phyloP scores from a whole-genome alignment of 257 asterid species.

The Solanum gracilifrons region DNA sequence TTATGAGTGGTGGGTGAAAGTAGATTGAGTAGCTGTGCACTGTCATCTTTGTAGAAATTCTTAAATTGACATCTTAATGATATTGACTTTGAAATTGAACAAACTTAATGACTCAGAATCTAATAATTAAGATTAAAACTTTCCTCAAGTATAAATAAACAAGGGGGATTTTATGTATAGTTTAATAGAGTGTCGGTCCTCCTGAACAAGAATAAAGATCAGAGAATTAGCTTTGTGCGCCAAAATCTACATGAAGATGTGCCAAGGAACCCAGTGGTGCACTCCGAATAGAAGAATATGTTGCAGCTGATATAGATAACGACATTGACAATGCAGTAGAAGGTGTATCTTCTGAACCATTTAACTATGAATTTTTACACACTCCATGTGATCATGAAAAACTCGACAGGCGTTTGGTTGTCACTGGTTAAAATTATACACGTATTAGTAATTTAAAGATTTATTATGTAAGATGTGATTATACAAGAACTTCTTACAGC shows the following conservation, averaged over 20 bases:
- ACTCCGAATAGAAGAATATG: not conserved
- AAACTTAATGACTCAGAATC: not conserved
- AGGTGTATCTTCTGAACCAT: not conserved
- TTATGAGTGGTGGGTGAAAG: too few species aligned
- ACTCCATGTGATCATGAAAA: not conserved
- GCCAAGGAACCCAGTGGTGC: not conserved
- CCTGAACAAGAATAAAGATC: not conserved
- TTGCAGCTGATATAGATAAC: too few species aligned
- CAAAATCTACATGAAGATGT: not conserved
- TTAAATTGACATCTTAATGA: too few species aligned
- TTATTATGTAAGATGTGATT: not conserved
- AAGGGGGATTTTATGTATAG: not conserved
- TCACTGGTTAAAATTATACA: too few species aligned
- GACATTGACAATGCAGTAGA: not conserved
- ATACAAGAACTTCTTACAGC: not conserved
- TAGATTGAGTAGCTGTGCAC: not conserved
- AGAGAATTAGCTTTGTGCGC: not conserved
- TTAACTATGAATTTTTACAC: not conserved
- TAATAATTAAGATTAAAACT: not conserved
- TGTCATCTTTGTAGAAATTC: not conserved
- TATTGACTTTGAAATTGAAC: not conserved
- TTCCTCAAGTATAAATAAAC: not conserved
- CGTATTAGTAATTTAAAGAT: too few species aligned
- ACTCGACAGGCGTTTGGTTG: not conserved
- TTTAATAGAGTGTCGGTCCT: not conserved